A percentile compares a stretch with the other conserved stretches of the same genome.
Conservation (phyloP, 2,329 filamentous ascomycete species). For the Xylaria hypoxylon region DNA sequence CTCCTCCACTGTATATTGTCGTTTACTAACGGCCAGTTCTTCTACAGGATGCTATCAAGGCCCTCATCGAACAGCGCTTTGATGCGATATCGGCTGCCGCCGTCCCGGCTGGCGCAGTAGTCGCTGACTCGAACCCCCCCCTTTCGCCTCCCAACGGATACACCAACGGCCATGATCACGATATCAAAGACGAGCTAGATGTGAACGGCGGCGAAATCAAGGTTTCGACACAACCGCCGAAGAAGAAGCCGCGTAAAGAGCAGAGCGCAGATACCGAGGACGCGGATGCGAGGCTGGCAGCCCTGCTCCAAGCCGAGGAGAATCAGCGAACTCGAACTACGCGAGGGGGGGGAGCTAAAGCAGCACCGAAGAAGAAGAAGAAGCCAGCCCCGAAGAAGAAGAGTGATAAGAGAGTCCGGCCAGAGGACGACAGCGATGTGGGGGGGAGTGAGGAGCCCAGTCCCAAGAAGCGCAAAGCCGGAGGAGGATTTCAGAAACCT, state of each 20-base stretch:
- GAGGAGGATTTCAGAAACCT: conserved; percentile 92
- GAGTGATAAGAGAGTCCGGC: conserved; percentile 78
- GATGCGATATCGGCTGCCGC: conserved; percentile 71
- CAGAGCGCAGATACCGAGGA: conserved; percentile 73
- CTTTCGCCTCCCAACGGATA: conserved; percentile 43
- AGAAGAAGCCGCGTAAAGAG: conserved; percentile 74
- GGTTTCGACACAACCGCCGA: conserved; percentile 61
- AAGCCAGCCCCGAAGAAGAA: conserved; percentile 74
- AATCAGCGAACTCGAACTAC: conserved; percentile 82
- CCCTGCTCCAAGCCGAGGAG: conserved; percentile 90
- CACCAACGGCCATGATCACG: conserved; percentile 48
- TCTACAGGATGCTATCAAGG: conserved; percentile 73
- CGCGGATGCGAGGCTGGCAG: conserved; percentile 87
- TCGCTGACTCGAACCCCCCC: conserved; percentile 41
- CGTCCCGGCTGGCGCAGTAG: conserved; percentile 45
- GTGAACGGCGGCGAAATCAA: conserved; percentile 58
- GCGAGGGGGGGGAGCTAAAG: conserved; percentile 74
- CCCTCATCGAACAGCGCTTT: conserved; percentile 78
- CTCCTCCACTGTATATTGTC: background rate
- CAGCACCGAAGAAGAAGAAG: conserved; percentile 72
- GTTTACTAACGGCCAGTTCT: conserved; percentile 17
- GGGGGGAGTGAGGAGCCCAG: conserved; percentile 69
- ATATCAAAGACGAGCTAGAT: conserved; percentile 48
- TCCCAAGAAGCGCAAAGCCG: conserved; percentile 80
- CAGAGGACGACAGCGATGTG: conserved; percentile 83